Conservation (phyloP, 495 filamentous ascomycete genomes). For the Penicillium tannophilum region DNA sequence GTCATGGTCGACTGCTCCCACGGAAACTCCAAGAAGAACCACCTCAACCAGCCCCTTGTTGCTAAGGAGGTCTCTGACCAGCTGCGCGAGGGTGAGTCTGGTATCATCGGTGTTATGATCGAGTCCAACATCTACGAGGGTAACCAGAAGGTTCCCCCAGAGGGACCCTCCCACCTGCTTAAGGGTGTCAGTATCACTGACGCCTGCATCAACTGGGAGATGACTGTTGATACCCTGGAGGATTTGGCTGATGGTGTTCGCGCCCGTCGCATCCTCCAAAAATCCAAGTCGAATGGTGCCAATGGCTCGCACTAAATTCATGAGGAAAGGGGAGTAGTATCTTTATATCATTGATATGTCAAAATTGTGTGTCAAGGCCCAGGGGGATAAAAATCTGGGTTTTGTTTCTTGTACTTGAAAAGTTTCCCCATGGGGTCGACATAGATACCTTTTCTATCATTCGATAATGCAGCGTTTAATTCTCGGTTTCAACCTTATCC, state of each 20-base stretch:
- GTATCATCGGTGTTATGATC: conserved; percentile 96
- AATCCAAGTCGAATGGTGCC: conserved; percentile 32
- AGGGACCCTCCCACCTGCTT: conserved; percentile 76
- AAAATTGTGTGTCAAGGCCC: conserved; percentile 7
- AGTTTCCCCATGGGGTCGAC: conserved; percentile 13
- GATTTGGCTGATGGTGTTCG: conserved; percentile 83
- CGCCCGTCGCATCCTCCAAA: conserved; percentile 59
- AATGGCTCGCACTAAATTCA: conserved; percentile 35
- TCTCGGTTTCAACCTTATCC: not conserved
- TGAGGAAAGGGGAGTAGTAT: not conserved
- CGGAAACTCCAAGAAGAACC: conserved; percentile 68
- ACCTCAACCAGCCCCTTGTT: conserved; percentile 88
- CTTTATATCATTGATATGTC: conserved; percentile 1
- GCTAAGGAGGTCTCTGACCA: conserved; percentile 81
- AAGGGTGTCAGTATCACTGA: conserved; percentile 97
- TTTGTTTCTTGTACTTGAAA: conserved; percentile 1
- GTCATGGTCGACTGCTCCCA: conserved; percentile 99
- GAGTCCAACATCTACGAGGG: conserved; percentile 98
- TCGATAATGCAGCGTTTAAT: conserved; percentile 8
- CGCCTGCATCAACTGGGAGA: conserved; percentile 94
- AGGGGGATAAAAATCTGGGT: not conserved
- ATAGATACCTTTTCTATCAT: conserved; percentile 26
- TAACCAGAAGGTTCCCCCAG: conserved; percentile 87
- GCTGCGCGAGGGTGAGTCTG: conserved; percentile 81
- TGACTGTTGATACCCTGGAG: conserved; percentile 82